Percentiles rank a stretch among this genome's conserved stretches.
Conservation (phyloP, 257 asterid species). For the Gentiana dahurica region DNA sequence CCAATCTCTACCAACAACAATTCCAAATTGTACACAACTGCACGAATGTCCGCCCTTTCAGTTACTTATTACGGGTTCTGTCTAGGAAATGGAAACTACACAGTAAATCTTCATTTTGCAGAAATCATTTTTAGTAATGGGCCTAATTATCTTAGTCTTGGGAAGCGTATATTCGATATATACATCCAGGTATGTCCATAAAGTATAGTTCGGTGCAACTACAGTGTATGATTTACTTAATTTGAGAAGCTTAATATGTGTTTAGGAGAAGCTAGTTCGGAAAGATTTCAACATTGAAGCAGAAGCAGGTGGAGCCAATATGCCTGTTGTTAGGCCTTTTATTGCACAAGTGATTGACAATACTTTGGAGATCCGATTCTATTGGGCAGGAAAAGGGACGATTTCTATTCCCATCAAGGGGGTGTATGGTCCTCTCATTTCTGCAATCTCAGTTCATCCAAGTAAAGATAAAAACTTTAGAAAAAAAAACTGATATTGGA, state of each 20-base stretch:
- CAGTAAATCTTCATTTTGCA: slow-evolving; percentile 64
- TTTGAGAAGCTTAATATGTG: neutral
- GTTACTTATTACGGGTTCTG: slow-evolving; percentile 74
- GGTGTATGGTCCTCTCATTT: slow-evolving; percentile 71
- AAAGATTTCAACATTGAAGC: slow-evolving; percentile 59
- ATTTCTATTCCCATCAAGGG: slow-evolving; percentile 65
- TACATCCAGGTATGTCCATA: slow-evolving; percentile 57
- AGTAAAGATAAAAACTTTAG: slow-evolving; percentile 19
- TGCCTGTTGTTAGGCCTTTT: slow-evolving; percentile 35
- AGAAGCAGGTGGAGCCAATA: slow-evolving; percentile 58
- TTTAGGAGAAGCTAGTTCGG: slow-evolving; percentile 47
- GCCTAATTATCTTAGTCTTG: slow-evolving; percentile 57
- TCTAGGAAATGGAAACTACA: slow-evolving; percentile 74
- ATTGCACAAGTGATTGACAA: slow-evolving; percentile 47
- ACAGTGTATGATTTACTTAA: neutral
- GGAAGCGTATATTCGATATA: slow-evolving; percentile 61
- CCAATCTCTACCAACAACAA: slow-evolving; percentile 21
- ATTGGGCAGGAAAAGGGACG: slow-evolving; percentile 87
- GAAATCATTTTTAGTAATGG: slow-evolving; percentile 59
- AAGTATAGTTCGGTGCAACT: neutral
- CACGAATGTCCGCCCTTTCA: slow-evolving; percentile 77
- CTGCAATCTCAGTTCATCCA: slow-evolving; percentile 74
- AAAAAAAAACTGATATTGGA: no score
- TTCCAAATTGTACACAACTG: slow-evolving; percentile 50
- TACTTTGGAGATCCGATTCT: slow-evolving; percentile 63